Conservation (phyloP, 2,329 filamentous ascomycete species). For the Cladophialophora psammophila region DNA sequence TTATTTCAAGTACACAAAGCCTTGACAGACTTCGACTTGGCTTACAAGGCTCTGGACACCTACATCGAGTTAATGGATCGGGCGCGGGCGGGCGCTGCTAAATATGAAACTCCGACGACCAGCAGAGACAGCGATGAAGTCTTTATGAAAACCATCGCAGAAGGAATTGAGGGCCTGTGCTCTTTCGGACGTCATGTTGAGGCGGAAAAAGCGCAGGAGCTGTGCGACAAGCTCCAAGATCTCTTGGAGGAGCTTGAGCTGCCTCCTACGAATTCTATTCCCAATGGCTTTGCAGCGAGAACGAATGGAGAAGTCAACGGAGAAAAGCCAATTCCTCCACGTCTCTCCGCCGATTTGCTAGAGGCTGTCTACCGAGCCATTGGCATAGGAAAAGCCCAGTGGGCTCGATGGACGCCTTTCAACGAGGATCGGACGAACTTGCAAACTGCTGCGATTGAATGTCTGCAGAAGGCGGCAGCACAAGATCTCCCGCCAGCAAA, state of each 20-base stretch:
- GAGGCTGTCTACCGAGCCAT: constrained; percentile 67
- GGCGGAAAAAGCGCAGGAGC: constrained; percentile 77
- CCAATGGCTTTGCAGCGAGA: constrained; percentile 28
- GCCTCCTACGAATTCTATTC: constrained; percentile 34
- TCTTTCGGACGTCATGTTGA: constrained; percentile 78
- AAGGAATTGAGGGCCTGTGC: constrained; percentile 81
- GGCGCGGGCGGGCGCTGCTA: constrained; percentile 82
- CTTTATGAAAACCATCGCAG: constrained; percentile 77
- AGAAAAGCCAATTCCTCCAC: background rate
- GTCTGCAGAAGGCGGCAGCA: constrained; percentile 75
- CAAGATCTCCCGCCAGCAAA: constrained; percentile 70
- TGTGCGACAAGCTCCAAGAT: constrained; percentile 75
- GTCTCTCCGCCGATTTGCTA: constrained; percentile 28
- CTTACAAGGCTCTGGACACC: constrained; percentile 87
- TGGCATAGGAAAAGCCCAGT: constrained; percentile 84
- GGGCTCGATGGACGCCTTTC: constrained; percentile 83
- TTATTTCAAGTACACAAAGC: constrained; percentile 88
- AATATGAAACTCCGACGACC: constrained; percentile 59
- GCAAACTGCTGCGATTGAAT: constrained; percentile 78
- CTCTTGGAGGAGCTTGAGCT: constrained; percentile 71
- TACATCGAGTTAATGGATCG: constrained; percentile 88
- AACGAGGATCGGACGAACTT: constrained; percentile 73
- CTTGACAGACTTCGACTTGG: constrained; percentile 89
- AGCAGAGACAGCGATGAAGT: constrained; percentile 81
- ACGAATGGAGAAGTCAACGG: constrained; percentile 27